Evolutionary conservation across 2,329 filamentous ascomycete species (phyloP), one percentile per base, ranked within the genome.

Genomic region (Sclerotinia subarctica): DNA sequence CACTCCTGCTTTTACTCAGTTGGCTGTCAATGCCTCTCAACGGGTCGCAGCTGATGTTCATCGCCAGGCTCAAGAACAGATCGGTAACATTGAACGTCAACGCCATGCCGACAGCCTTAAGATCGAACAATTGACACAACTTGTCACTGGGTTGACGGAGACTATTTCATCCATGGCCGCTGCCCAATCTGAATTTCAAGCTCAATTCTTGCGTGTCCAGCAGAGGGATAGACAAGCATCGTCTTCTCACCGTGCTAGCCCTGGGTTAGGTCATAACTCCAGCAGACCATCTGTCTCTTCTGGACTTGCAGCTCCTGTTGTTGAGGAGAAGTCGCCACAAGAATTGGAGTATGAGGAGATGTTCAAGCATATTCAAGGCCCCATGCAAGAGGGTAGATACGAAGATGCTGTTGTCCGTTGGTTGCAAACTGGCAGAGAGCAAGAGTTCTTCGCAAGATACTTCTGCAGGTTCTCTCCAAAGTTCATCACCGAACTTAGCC

Each of bases 111-210:
- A 77, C 67, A 80, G 79, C 65, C 81, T 82, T 72, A 93, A 93
- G 83, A 90, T 94, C 68, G 87, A 91, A 66, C 86, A 91, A 74
- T 83, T 94, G n/a, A 84, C 88, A 10, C 83, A 84, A 19, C 84
- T 91, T 42, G 87, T 92, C 5, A 85, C 84, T 44, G 85, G 86
- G 32, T 82, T 94, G 68, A 86, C 88, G 3, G 86, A 89, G 70
- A 91, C 88, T 56, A 84, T 94, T 32, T 86, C 87, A 51, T 85
- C 85, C 17, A 88, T 94, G 88, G 88, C 88, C 6, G 80, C 86
- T 6, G 84, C 85, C 1, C 91, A 94, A 78, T 80, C 85, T 5
- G 85, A 90, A 67, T 87, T 93, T 72, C 90, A 93, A 77, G 84
- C 84, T 53, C 85, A 86, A 72, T 82, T 89, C 67, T 78, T 88